Evolutionary conservation across 2,329 filamentous ascomycete species (phyloP).

Genomic region (Dichotomopilus funicola): DNA sequence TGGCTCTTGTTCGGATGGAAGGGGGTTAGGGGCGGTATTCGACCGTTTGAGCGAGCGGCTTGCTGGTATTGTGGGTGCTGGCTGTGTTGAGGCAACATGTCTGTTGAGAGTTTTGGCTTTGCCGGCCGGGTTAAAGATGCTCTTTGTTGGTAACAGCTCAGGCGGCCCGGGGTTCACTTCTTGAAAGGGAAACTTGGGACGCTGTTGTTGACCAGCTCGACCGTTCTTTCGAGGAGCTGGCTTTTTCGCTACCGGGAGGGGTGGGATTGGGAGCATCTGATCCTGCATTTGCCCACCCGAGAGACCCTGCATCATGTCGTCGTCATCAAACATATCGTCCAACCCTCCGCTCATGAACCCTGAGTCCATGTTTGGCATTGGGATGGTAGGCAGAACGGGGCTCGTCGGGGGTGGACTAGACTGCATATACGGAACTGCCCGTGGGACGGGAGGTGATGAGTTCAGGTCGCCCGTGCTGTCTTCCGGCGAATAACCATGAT

Average conservation of each 20-base stretch:
- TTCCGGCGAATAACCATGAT: conserved; percentile 43
- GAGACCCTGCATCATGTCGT: conserved; percentile 39
- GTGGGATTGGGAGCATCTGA: conserved; percentile 6
- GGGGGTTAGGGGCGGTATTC: conserved; percentile 20
- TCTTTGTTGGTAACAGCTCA: conserved; percentile 37
- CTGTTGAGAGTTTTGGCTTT: conserved; percentile 22
- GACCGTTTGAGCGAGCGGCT: conserved; percentile 19
- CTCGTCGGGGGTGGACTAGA: conserved; percentile 70
- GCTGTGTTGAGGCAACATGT: conserved; percentile 4
- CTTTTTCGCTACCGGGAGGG: conserved; percentile 24
- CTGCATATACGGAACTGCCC: conserved; percentile 47
- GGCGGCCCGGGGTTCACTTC: conserved; percentile 39
- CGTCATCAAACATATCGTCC: conserved; percentile 57
- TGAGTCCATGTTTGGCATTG: conserved; percentile 59
- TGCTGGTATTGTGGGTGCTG: conserved; percentile 12
- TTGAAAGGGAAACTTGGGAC: conserved; percentile 31
- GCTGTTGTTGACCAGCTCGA: conserved; percentile 10
- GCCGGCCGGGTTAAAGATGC: conserved; percentile 35
- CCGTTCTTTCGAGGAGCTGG: conserved; percentile 18
- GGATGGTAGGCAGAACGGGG: conserved; percentile 63
- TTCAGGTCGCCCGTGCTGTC: conserved; percentile 76
- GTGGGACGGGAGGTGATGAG: conserved; percentile 81
- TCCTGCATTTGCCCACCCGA: conserved; percentile 25
- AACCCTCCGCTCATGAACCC: conserved; percentile 79
- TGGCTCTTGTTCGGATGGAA: conserved; percentile 10